phyloP scores from a whole-genome alignment of 768 basidiomycete genomes.

The Mycena amicta region DNA sequence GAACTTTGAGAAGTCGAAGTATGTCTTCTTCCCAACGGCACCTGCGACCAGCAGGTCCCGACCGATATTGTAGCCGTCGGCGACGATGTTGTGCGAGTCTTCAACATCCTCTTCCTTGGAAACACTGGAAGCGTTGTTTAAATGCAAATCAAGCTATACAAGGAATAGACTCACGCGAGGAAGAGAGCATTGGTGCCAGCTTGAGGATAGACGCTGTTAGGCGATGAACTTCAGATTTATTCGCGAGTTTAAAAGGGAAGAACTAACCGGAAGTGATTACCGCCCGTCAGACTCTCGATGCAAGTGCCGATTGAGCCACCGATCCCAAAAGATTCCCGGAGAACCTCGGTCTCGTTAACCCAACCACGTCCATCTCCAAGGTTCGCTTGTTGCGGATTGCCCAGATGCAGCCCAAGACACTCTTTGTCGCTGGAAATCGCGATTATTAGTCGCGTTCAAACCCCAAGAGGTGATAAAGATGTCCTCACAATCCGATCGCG shows the following conservation, averaged over 20 bases:
- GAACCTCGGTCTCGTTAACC: constrained; percentile 45
- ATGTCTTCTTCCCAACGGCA: constrained; percentile 35
- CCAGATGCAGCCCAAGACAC: constrained; percentile 47
- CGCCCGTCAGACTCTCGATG: constrained; percentile 45
- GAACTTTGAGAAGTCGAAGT: constrained; percentile 27
- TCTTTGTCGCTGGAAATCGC: constrained; percentile 38
- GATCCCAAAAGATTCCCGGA: constrained; percentile 46
- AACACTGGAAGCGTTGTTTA: constrained; percentile 30
- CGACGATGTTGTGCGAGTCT: constrained; percentile 39
- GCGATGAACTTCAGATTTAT: too few species aligned
- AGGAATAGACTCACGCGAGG: constrained; percentile 42
- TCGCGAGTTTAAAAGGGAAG: too few species aligned
- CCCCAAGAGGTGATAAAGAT: background rate
- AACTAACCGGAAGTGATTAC: constrained; percentile 55
- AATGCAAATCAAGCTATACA: background rate
- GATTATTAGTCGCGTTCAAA: too few species aligned
- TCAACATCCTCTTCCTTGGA: constrained; percentile 44
- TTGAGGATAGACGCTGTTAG: constrained; percentile 47
- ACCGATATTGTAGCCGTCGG: constrained; percentile 50
- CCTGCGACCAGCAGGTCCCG: constrained; percentile 41
- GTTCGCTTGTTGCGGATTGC: constrained; percentile 43
- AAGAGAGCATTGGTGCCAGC: constrained; percentile 46
- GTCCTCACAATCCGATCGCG: constrained; percentile 48
- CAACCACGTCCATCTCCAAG: constrained; percentile 51
- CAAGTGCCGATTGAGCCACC: constrained; percentile 42